Percentiles rank a stretch among this genome's conserved stretches.
Evolutionary conservation across 148 eudicot species (phyloP).

Genomic region (Chenopodium album): DNA sequence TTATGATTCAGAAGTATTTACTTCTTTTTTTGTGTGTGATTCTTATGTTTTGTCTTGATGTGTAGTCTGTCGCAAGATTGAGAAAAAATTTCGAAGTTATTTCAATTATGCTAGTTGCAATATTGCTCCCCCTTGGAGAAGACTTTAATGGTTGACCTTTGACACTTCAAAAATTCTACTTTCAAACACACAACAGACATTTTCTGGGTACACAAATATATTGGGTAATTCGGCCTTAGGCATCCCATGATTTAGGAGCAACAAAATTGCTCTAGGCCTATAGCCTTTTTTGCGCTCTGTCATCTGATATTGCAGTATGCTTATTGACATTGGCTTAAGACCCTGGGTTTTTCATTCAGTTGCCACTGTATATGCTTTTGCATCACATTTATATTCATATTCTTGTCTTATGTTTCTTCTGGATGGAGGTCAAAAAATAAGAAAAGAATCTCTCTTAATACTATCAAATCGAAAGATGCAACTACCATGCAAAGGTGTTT

Average conservation of each 20-base stretch:
- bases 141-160: not conserved
- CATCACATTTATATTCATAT: not conserved
- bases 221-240: not conserved
- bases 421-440: not conserved
- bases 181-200: not conserved
- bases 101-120: constrained; percentile 1
- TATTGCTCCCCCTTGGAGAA: not conserved
- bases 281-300: not conserved
- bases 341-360: not conserved
- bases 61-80: not conserved
- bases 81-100: not conserved
- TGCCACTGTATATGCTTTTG: not conserved
- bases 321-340: not conserved
- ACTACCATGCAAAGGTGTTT: not conserved
- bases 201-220: not conserved
- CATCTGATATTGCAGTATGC: not conserved
- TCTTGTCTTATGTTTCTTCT: not conserved
- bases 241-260: not conserved
- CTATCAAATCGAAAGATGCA: constrained; percentile 12
- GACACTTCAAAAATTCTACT: constrained; percentile 7
- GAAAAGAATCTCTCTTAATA: not conserved
- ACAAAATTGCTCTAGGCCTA: not conserved
- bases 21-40: not conserved
- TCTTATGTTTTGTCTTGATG: not conserved
- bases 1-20: not conserved